phyloP scores from a whole-genome alignment of 1,284 basidiomycete species.

The Cronartium quercuum region DNA sequence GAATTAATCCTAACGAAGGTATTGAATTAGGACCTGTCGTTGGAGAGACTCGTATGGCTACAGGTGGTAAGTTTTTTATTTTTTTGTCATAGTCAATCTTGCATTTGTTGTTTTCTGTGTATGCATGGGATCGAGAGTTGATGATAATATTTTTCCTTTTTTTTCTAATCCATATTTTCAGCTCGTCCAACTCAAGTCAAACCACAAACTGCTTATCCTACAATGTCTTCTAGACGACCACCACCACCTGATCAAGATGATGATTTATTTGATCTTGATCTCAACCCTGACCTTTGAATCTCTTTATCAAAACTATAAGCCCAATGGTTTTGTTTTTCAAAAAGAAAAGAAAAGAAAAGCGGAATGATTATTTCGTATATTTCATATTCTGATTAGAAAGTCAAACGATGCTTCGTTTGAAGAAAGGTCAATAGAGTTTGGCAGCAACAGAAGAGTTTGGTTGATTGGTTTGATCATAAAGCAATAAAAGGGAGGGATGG shows the following conservation, averaged over 20 bases:
- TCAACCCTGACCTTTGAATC: constrained; percentile 44
- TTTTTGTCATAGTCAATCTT: not conserved
- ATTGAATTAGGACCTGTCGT: constrained; percentile 30
- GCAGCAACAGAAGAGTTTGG: too few species aligned
- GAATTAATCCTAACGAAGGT: constrained; percentile 1
- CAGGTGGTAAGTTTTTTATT: constrained; percentile 40
- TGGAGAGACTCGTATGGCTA: constrained; percentile 43
- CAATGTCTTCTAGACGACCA: constrained; percentile 39
- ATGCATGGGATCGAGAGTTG: not conserved
- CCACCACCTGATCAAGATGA: constrained; percentile 40
- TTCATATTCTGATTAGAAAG: too few species aligned
- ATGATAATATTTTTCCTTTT: not conserved
- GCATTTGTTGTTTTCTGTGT: constrained; percentile 6
- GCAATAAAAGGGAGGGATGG: too few species aligned
- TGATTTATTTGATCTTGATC: constrained; percentile 45
- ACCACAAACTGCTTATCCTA: constrained; percentile 14
- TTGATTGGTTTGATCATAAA: too few species aligned
- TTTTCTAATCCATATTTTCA: not conserved
- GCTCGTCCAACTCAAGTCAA: constrained; percentile 23
- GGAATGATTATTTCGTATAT: too few species aligned
- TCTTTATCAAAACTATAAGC: too few species aligned
- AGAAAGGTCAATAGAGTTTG: too few species aligned
- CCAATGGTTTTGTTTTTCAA: too few species aligned
- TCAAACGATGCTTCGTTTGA: too few species aligned
- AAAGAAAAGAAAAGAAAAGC: too few species aligned